Evolutionary conservation across 345 rosid species (phyloP), one percentile per base, ranked within the genome.

Genomic region (Populus nigra): DNA sequence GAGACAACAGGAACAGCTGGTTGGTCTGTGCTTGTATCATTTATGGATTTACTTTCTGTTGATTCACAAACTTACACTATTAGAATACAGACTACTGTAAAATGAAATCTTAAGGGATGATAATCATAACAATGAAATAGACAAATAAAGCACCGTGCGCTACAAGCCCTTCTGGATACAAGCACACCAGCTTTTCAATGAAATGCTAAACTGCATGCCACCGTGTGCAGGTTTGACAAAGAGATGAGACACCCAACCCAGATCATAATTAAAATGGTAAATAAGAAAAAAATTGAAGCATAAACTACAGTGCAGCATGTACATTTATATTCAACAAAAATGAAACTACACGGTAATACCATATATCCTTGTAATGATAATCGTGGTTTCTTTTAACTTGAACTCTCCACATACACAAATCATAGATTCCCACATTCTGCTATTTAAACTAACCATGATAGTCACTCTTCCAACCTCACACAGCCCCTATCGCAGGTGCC

Each of bases 21-120:
- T 72, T 93, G 97, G 80, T 90, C 97, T 83, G 76, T 88, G 83
- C 91, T 89, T 43, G 89, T 85, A 79, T 90, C 97, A 80, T 85
- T 91, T 10, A 84, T 88, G 8, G 91, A 92, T 85, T 90, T 95
- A 80, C 90, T 91, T 62, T 91, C 97, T 77, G 88, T 74, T 83
- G 84, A 83, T 35, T 77, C 77, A 79, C 70, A 80, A 7, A 70
- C 63, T 69, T 25, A 65, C 69, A 18, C 57, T 27, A 73, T 83
- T 69, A 84, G 61, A 45, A 61, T 65, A 72, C 65, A 72, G 71
- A 18, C 50, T n/a, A 67, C 41, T 33, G 12, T 20, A 41, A 79
- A 76, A 66, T 3, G 31, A 39, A 57, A 61, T 12, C 69, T 20
- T 5, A 68, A 41, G 62, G n/a, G 20, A 36, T 33, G 27, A 55